phyloP scores from a whole-genome alignment of 345 rosid species.

The Populus nigra region DNA sequence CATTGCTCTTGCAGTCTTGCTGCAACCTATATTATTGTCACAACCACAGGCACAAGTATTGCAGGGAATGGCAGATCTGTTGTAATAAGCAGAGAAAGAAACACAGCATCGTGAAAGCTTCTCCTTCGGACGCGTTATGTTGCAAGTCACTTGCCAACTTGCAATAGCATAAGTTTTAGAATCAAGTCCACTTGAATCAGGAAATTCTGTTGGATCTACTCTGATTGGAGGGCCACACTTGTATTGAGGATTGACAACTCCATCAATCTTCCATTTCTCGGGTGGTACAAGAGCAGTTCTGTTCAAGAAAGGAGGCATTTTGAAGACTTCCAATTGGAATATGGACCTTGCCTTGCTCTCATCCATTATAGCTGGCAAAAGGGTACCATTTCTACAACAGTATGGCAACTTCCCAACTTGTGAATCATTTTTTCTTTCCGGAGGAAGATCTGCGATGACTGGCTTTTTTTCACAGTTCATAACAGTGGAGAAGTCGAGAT shows the following conservation, averaged over 20 bases:
- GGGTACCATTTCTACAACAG: slow-evolving; percentile 74
- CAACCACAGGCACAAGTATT: slow-evolving; percentile 94
- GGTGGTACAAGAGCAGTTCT: slow-evolving; percentile 76
- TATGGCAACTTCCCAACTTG: slow-evolving; percentile 60
- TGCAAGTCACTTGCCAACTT: slow-evolving; percentile 81
- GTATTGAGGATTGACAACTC: slow-evolving; percentile 61
- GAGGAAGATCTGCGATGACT: slow-evolving; percentile 68
- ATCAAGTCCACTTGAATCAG: slow-evolving; percentile 64
- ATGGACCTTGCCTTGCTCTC: slow-evolving; percentile 47
- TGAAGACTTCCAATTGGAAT: slow-evolving; percentile 75
- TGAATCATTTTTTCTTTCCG: slow-evolving; percentile 49
- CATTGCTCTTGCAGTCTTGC: slow-evolving; percentile 47
- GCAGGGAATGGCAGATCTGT: slow-evolving; percentile 74
- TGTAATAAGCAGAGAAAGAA: slow-evolving; percentile 91
- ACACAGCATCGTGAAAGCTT: slow-evolving; percentile 71
- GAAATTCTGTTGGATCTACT: slow-evolving; percentile 69
- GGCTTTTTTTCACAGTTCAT: slow-evolving; percentile 67
- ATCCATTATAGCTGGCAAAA: slow-evolving; percentile 69
- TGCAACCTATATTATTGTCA: slow-evolving; percentile 32
- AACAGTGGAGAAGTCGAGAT: slow-evolving; percentile 67
- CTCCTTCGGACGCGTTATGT: slow-evolving; percentile 64
- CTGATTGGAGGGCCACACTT: slow-evolving; percentile 72
- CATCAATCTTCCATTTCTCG: slow-evolving; percentile 62
- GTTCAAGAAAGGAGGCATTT: slow-evolving; percentile 67
- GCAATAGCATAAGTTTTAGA: slow-evolving; percentile 49